phyloP scores from a whole-genome alignment of 331 rosid species.

The Stylosanthes scabra region DNA sequence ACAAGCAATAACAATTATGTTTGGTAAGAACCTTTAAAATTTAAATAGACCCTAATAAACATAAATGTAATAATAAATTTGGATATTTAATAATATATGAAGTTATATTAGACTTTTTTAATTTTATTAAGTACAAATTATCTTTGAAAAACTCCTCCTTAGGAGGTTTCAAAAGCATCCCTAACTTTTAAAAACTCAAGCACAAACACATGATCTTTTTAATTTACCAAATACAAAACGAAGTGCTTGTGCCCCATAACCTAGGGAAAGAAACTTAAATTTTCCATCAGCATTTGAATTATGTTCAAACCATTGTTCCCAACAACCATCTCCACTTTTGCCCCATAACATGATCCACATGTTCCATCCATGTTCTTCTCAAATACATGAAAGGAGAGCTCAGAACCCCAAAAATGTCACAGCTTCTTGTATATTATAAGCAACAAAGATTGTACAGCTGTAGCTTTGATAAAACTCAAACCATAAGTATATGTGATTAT shows the following conservation, averaged over 20 bases:
- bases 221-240: too few species aligned
- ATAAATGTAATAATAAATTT: too few species aligned
- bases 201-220: too few species aligned
- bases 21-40: too few species aligned
- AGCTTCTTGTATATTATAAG: constrained; percentile 19
- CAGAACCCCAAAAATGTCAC: constrained; percentile 1
- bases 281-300: constrained; percentile 16
- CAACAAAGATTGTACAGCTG: background rate
- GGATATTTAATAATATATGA: too few species aligned
- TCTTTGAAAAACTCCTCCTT: too few species aligned
- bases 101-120: too few species aligned
- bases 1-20: too few species aligned
- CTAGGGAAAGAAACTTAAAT: background rate
- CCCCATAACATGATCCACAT: constrained; percentile 22
- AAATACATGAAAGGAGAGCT: background rate
- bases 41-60: too few species aligned
- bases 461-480: constrained; percentile 13
- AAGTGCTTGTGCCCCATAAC: background rate
- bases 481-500: constrained; percentile 16
- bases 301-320: background rate
- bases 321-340: background rate
- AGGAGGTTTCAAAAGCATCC: too few species aligned
- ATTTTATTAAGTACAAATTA: too few species aligned
- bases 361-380: background rate
- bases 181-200: too few species aligned